Evolutionary conservation across 305 asterid species (phyloP).

Genomic region (Solanum chacoense): DNA sequence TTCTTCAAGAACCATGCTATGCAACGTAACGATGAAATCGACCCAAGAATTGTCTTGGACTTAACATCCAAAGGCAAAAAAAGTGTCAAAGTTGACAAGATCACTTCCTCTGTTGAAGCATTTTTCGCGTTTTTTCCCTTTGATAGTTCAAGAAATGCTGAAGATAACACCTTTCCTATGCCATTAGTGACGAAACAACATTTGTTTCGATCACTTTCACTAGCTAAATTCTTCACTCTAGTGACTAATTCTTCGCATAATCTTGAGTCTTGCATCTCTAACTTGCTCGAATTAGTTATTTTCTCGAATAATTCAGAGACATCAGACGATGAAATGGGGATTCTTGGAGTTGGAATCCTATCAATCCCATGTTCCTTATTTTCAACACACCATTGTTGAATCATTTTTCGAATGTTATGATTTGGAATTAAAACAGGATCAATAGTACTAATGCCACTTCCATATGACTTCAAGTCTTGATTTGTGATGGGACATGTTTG

Average conservation of each 20-base stretch:
- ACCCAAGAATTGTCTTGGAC: slow-evolving; percentile 18
- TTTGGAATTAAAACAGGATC: slow-evolving; percentile 24
- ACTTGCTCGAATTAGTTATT: slow-evolving; percentile 5
- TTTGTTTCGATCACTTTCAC: slow-evolving; percentile 40
- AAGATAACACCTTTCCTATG: slow-evolving; percentile 15
- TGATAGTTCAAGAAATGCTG: slow-evolving; percentile 24
- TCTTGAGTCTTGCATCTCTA: background rate
- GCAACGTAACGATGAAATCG: slow-evolving; percentile 17
- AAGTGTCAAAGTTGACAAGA: slow-evolving; percentile 21
- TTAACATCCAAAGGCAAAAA: slow-evolving; percentile 25
- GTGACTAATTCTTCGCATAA: slow-evolving; percentile 17
- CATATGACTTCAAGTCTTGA: slow-evolving; percentile 15
- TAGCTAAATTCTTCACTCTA: slow-evolving; percentile 16
- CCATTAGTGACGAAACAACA: slow-evolving; percentile 24
- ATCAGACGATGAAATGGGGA: slow-evolving; percentile 22
- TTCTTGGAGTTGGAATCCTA: slow-evolving; percentile 46
- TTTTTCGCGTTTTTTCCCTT: background rate
- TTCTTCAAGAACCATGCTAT: slow-evolving; percentile 23
- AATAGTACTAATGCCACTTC: slow-evolving; percentile 11
- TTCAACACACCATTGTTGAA: slow-evolving; percentile 55
- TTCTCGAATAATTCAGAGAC: slow-evolving; percentile 12
- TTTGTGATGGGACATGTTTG: slow-evolving; percentile 44
- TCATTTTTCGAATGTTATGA: slow-evolving; percentile 33
- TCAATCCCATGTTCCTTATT: slow-evolving; percentile 35
- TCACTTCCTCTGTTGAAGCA: slow-evolving; percentile 12